Percentiles rank a stretch among this genome's conserved stretches.
Conservation (phyloP, 2,329 filamentous ascomycete genomes). For the Triangularia verruculosa region DNA sequence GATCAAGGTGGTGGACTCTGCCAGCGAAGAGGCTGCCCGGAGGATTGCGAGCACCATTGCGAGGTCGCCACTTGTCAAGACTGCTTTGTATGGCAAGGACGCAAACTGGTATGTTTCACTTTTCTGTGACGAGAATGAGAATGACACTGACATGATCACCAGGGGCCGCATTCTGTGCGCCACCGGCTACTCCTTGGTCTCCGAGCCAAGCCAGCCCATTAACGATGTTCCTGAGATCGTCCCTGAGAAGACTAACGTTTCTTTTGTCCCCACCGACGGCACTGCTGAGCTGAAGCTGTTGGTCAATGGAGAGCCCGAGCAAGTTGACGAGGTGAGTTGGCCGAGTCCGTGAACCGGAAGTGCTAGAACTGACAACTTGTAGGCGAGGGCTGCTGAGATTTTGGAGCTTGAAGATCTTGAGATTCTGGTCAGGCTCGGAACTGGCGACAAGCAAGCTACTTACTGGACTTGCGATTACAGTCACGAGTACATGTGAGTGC, state of each 20-base stretch:
- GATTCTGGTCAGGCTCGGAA: constrained; percentile 71
- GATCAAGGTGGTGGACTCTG: constrained; percentile 74
- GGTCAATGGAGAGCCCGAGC: constrained; percentile 75
- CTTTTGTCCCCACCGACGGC: constrained; percentile 76
- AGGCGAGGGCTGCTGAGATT: constrained; percentile 69
- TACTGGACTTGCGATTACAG: constrained; percentile 88
- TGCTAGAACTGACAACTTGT: neutral
- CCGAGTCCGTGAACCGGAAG: neutral
- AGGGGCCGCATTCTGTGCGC: constrained; percentile 91
- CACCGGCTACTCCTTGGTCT: constrained; percentile 73
- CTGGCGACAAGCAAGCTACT: constrained; percentile 63
- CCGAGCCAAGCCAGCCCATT: constrained; percentile 53
- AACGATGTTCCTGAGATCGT: constrained; percentile 62
- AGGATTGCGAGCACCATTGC: constrained; percentile 86
- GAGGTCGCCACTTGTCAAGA: constrained; percentile 91
- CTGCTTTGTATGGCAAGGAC: constrained; percentile 92
- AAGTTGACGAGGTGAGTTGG: constrained; percentile 60
- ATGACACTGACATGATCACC: constrained; percentile 13
- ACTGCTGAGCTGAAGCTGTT: constrained; percentile 72
- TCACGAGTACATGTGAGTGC: constrained; percentile 64
- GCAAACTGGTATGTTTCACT: constrained; percentile 70
- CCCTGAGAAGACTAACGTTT: constrained; percentile 71
- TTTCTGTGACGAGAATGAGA: neutral
- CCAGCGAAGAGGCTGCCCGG: constrained; percentile 67
- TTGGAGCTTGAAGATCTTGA: constrained; percentile 75